Evolutionary conservation across 169 alveolate genomes (phyloP), one percentile per base, ranked within the genome.

Genomic region (Plasmodium knowlesi): DNA sequence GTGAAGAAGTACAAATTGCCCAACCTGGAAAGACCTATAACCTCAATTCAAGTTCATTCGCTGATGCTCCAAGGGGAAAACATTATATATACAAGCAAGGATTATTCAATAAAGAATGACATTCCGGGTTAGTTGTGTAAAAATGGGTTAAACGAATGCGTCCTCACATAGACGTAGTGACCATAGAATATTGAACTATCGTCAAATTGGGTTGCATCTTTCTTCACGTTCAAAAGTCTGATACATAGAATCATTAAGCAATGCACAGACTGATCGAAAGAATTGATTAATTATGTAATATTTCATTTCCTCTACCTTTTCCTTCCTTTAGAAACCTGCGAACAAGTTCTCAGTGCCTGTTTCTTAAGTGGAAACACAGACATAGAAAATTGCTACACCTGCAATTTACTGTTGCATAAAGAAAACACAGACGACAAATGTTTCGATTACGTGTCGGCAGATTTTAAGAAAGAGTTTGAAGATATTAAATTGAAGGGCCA

Each of bases 341-440:
- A 83, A 4, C 22, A 6, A 10, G 12, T 61, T 16, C 70, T 73
- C 2, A 67, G 53, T 10, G 28, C 34, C 9, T 83, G 92, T 28
- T 83, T 83, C 72, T 70, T 83, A 41, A 70, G 73, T 71, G 92
- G 92, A n/a, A 34, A 70, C 61, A 83, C 92, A 9, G 92, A 83
- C 32, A 83, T 83, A 0, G 92, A 72, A 12, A 37, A 12, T 25
- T 83, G 92, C 9, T 83, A 70, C 53, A 70, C 81, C 5, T 83
- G 92, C 73, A 83, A 30, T 22, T 71, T 83, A 53, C 46, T 83
- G 22, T 70, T 71, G 6, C 6, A 83, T 57, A 57, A 57, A 0
- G 25, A 57, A 4, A 12, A 57, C n/a, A n/a, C 37, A 19, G 28
- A 5, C 50, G 89, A 81, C 37, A 46, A 50, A 8, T 81, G 74